phyloP scores from a whole-genome alignment of 495 filamentous ascomycete species.

The Extremus antarcticus region DNA sequence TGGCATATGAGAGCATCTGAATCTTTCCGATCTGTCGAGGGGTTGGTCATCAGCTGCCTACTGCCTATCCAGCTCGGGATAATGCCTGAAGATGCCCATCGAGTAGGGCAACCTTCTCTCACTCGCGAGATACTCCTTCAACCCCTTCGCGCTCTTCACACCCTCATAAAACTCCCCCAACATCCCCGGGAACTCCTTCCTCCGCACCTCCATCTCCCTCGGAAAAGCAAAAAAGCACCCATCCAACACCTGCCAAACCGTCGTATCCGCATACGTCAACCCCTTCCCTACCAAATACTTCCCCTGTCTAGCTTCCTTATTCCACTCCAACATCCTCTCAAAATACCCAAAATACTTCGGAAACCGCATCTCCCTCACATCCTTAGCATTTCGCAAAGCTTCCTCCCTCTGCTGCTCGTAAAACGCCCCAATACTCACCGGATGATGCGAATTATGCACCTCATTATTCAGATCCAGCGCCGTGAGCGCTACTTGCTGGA shows the following conservation, averaged over 20 bases:
- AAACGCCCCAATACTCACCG: constrained; percentile 42
- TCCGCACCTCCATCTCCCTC: constrained; percentile 43
- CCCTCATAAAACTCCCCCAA: constrained; percentile 44
- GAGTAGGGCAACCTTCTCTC: constrained; percentile 43
- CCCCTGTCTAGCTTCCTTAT: constrained; percentile 36
- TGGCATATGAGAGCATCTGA: too few species aligned
- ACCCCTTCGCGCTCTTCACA: constrained; percentile 41
- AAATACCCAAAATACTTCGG: constrained; percentile 59
- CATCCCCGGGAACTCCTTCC: constrained; percentile 36
- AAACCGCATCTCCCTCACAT: constrained; percentile 46
- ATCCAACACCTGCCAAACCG: constrained; percentile 52
- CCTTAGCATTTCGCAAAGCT: constrained; percentile 37
- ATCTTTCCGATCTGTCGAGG: too few species aligned
- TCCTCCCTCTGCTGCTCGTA: constrained; percentile 61
- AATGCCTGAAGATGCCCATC: constrained; percentile 50
- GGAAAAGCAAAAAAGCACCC: constrained; percentile 51
- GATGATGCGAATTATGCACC: constrained; percentile 58
- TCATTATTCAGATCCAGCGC: constrained; percentile 59
- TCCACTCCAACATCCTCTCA: constrained; percentile 46
- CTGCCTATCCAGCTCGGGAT: constrained; percentile 47
- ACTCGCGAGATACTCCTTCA: constrained; percentile 52
- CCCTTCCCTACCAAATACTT: constrained; percentile 48
- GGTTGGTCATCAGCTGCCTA: constrained; percentile 6
- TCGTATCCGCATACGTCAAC: constrained; percentile 56
- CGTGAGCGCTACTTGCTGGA: constrained; percentile 50